Evolutionary conservation across 1,284 basidiomycete species (phyloP).

Genomic region (Ceratobasidium sp.): DNA sequence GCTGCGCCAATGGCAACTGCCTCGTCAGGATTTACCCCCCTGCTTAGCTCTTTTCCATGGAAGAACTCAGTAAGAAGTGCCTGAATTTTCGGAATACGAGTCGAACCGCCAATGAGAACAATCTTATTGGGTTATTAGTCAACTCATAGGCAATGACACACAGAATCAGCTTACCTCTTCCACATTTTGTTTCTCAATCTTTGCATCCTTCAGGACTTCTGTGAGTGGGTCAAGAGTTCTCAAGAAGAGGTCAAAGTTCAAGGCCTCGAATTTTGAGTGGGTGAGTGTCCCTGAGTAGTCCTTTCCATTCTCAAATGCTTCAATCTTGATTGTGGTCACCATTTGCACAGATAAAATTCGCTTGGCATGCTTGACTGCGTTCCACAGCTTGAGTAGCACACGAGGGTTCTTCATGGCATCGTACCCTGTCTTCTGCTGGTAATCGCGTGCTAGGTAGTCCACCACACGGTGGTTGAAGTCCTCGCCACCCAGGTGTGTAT

Average conservation of each 20-base stretch:
- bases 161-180: conserved; percentile 60
- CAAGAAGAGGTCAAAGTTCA: conserved; percentile 70
- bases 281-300: conserved; percentile 68
- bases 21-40: conserved; percentile 96
- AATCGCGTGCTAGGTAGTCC: conserved; percentile 66
- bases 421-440: conserved; percentile 66
- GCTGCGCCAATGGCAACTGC: conserved; percentile 99
- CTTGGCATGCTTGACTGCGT: conserved; percentile 63
- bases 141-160: conserved; percentile 55
- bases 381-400: conserved; percentile 61
- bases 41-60: conserved; percentile 61
- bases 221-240: conserved; percentile 72
- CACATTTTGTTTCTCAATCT: conserved; percentile 69
- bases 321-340: conserved; percentile 67
- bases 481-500: conserved; percentile 65
- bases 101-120: conserved; percentile 68
- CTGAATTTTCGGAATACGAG: conserved; percentile 69
- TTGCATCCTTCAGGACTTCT: conserved; percentile 69
- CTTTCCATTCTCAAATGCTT: conserved; percentile 68
- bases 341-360: conserved; percentile 66
- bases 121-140: conserved; percentile 61
- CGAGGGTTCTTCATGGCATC: conserved; percentile 67
- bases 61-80: conserved; percentile 66
- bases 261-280: conserved; percentile 69
- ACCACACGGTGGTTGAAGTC: conserved; percentile 69